phyloP scores from a whole-genome alignment of 805 yeast species.

The Starmerella asiatica region DNA sequence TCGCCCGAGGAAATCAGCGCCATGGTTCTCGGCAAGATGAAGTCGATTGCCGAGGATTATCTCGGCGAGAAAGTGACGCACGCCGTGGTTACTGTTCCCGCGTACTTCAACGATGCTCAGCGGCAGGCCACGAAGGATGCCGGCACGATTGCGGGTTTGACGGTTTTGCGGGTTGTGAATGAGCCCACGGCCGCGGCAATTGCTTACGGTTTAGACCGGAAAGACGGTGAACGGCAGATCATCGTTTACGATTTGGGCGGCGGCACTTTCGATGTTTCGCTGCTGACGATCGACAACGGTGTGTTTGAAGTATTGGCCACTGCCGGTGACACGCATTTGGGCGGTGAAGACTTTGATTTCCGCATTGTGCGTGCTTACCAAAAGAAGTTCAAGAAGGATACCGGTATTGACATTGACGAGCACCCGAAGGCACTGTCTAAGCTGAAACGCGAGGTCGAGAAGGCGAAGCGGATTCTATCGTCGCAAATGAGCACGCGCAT shows the following conservation, averaged over 20 bases:
- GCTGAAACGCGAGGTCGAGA: conserved; percentile 93
- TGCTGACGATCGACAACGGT: conserved; percentile 78
- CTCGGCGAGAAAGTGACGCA: conserved; percentile 73
- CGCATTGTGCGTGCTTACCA: conserved; percentile 77
- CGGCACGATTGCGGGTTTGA: conserved; percentile 81
- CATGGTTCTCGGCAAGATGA: conserved; percentile 86
- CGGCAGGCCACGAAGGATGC: conserved; percentile 92
- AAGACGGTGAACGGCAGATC: conserved; percentile 73
- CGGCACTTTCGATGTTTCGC: conserved; percentile 90
- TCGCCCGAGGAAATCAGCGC: conserved; percentile 90
- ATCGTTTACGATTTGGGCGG: conserved; percentile 94
- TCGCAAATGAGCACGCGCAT: conserved; percentile 91
- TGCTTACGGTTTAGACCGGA: conserved; percentile 81
- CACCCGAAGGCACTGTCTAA: conserved; percentile 82
- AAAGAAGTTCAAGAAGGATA: conserved; percentile 80
- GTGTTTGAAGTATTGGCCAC: conserved; percentile 87
- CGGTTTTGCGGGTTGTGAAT: conserved; percentile 75
- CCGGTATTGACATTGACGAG: conserved; percentile 65
- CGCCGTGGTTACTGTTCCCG: conserved; percentile 88
- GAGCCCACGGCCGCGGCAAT: conserved; percentile 98
- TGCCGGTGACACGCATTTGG: conserved; percentile 93
- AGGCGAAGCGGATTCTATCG: conserved; percentile 93
- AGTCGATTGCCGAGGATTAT: conserved; percentile 80
- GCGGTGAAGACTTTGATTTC: conserved; percentile 94
- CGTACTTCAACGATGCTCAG: conserved; percentile 87